A percentile compares a stretch with the other conserved stretches of the same genome.
These are phyloP conservation scores for Emergomyces orientalis DNA, from an alignment of 2,329 filamentous ascomycete genomes.

Conservation along the genomic window DNA sequence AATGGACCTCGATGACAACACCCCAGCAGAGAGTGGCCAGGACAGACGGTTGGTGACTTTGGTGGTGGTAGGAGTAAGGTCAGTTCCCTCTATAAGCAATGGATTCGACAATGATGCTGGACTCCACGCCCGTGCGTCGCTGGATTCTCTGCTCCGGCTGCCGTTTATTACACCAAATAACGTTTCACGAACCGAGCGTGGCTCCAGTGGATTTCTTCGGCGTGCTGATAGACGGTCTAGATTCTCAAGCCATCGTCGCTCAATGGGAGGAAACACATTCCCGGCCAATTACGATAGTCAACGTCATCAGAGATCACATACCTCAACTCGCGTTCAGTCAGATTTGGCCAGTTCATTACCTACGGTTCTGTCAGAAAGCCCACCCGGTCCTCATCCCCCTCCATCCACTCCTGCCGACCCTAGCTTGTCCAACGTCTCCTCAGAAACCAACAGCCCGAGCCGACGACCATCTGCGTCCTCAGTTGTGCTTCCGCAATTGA, in stretches of 20 bases:
- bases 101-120: slow-evolving; percentile 36
- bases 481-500: slow-evolving; percentile 33
- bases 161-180: slow-evolving; percentile 38
- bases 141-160: slow-evolving; percentile 39
- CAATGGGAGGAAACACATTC: slow-evolving; percentile 44
- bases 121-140: slow-evolving; percentile 26
- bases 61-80: slow-evolving; percentile 60
- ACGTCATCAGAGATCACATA: slow-evolving; percentile 41
- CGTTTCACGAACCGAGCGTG: slow-evolving; percentile 33
- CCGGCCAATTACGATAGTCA: slow-evolving; percentile 45
- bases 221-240: slow-evolving; percentile 48
- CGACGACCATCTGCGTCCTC: slow-evolving; percentile 42
- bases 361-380: slow-evolving; percentile 45
- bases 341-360: slow-evolving; percentile 30
- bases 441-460: slow-evolving; percentile 43
- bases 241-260: slow-evolving; percentile 45
- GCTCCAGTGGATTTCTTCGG: slow-evolving; percentile 43
- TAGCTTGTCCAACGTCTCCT: slow-evolving; percentile 46
- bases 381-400: slow-evolving; percentile 51
- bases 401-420: slow-evolving; percentile 55
- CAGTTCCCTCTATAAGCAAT: slow-evolving; percentile 48
- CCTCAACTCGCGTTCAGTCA: slow-evolving; percentile 22
- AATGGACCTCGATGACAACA: slow-evolving; percentile 31
- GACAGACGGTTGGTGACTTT: slow-evolving; percentile 56
- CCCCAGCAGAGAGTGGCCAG: slow-evolving; percentile 31